Evolutionary conservation across 352 stramenopile species (phyloP).

Genomic region (Phytophthora niederhauseri): DNA sequence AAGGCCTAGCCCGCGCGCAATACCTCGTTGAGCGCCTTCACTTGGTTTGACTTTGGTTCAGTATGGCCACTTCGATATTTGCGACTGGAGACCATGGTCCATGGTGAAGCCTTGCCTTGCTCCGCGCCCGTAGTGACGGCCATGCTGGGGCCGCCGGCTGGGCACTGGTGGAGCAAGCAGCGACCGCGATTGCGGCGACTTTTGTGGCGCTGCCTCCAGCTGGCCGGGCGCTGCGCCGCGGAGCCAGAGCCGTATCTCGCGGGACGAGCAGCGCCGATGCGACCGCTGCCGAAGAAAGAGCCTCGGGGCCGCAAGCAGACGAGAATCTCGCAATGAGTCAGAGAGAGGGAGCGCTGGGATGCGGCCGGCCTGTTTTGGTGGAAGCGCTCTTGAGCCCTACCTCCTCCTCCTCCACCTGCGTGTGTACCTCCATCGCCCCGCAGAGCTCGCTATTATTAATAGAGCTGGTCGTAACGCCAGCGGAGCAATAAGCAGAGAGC

Average conservation of each 20-base stretch:
- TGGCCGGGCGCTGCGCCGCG: background rate
- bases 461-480: background rate
- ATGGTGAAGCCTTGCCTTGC: too few species aligned
- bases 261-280: background rate
- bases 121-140: background rate
- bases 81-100: background rate
- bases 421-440: background rate
- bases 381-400: slow-evolving; percentile 19
- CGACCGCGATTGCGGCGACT: background rate
- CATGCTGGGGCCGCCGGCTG: background rate
- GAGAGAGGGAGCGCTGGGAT: background rate
- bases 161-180: background rate
- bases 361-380: slow-evolving; percentile 12
- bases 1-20: slow-evolving; percentile 6
- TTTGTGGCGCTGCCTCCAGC: background rate
- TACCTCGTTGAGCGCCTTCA: slow-evolving; percentile 15
- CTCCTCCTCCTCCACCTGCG: too few species aligned
- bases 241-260: background rate
- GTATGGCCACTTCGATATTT: background rate
- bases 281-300: background rate
- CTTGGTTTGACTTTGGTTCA: slow-evolving; percentile 9
- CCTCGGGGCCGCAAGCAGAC: background rate
- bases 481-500: slow-evolving; percentile 4
- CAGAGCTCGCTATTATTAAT: background rate
- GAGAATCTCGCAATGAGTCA: slow-evolving; percentile 3